Percentiles rank a stretch among this genome's conserved stretches.
Conservation (phyloP, 768 basidiomycete species). For the Piloderma croceum region DNA sequence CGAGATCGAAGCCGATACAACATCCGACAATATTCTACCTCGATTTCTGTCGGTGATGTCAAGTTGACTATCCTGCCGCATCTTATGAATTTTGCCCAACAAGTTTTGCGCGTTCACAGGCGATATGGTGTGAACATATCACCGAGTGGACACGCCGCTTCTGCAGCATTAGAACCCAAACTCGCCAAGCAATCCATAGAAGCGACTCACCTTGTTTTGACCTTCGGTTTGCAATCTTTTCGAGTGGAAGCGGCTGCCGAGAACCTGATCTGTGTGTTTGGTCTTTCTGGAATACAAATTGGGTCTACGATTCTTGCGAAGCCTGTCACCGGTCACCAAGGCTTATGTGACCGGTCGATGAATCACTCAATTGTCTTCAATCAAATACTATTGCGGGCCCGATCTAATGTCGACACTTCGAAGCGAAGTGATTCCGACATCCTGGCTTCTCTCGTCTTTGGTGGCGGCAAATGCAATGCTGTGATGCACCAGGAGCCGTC, state of each 20-base stretch:
- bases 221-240: constrained; percentile 38
- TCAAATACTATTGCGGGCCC: constrained; percentile 53
- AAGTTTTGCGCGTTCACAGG: constrained; percentile 45
- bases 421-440: constrained; percentile 45
- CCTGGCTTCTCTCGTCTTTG: constrained; percentile 55
- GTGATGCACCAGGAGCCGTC: constrained; percentile 43
- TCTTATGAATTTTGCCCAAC: constrained; percentile 54
- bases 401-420: constrained; percentile 39
- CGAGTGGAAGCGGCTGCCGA: constrained; percentile 63
- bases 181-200: background rate
- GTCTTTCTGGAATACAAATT: constrained; percentile 35
- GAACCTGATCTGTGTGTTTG: constrained; percentile 62
- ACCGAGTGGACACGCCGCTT: too few relatives aligned
- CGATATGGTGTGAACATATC: constrained; percentile 19
- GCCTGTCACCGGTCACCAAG: constrained; percentile 18
- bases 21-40: constrained; percentile 28
- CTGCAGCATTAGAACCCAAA: too few relatives aligned
- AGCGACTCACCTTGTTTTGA: constrained; percentile 17
- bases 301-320: constrained; percentile 31
- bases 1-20: constrained; percentile 28
- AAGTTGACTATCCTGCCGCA: constrained; percentile 47
- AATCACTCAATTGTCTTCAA: constrained; percentile 45
- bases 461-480: constrained; percentile 39
- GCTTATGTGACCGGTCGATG: constrained; percentile 33
- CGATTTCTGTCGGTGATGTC: constrained; percentile 36